Conservation (phyloP, 129 eudicot species). For the Escallonia rubra region DNA sequence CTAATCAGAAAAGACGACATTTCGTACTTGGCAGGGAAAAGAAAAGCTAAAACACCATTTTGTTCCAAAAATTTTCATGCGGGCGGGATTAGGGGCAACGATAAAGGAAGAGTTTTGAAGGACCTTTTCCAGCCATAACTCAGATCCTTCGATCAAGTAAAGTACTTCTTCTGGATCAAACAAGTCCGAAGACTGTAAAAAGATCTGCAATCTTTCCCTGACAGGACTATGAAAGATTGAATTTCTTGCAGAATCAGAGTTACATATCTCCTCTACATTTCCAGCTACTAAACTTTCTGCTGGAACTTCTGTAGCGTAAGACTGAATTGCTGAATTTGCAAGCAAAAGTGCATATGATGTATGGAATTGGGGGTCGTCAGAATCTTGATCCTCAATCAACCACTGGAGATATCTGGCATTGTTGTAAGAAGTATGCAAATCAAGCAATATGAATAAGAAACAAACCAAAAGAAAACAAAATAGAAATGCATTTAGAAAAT, state of each 20-base stretch:
- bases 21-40: no score
- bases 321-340: slow-evolving; percentile 75
- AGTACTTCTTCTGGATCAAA: slow-evolving; percentile 94
- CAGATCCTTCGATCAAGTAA: slow-evolving; percentile 79
- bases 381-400: slow-evolving; percentile 96
- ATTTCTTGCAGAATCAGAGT: slow-evolving; percentile 24
- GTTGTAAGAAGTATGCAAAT: slow-evolving; percentile 4
- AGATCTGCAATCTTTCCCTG: slow-evolving; percentile 84
- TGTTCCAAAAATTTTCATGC: no score
- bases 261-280: slow-evolving; percentile 20
- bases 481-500: background rate
- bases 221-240: slow-evolving; percentile 65
- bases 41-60: no score
- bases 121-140: slow-evolving; percentile 98
- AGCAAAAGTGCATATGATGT: slow-evolving; percentile 89
- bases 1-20: no score
- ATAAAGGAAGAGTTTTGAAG: slow-evolving; percentile 4
- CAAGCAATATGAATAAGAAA: background rate
- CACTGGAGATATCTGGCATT: slow-evolving; percentile 83
- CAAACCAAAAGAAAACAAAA: background rate
- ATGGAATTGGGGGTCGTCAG: slow-evolving; percentile 75
- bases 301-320: slow-evolving; percentile 32
- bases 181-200: slow-evolving; percentile 82
- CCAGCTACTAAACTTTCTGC: slow-evolving; percentile 21
- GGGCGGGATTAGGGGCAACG: background rate